Evolutionary conservation across 2,329 filamentous ascomycete species (phyloP).

Genomic region (Hortaea werneckii): DNA sequence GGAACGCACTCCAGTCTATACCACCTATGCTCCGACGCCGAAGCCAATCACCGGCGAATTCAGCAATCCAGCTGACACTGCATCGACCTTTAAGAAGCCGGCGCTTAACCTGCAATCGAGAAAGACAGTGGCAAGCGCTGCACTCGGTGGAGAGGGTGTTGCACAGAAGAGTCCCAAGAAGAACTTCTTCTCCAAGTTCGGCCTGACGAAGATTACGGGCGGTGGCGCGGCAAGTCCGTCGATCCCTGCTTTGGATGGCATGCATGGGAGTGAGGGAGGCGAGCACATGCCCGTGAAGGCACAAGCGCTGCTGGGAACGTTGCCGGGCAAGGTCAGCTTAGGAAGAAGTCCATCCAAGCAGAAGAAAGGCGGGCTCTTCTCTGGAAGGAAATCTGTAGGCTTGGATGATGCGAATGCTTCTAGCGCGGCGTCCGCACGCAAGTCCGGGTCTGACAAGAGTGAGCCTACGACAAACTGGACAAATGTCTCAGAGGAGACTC

Average conservation of each 20-base stretch:
- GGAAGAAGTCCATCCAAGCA: conserved; percentile 21
- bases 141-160: no score
- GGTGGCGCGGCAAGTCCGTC: conserved; percentile 2
- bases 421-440: not conserved
- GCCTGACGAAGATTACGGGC: conserved; percentile 2
- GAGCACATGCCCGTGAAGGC: conserved; percentile 24
- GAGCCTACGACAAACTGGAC: conserved; percentile 1
- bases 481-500: not conserved
- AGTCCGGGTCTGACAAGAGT: not conserved
- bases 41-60: conserved; percentile 13
- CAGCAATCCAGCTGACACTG: conserved; percentile 2
- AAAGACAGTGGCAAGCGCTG: conserved; percentile 3
- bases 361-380: conserved; percentile 6
- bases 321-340: conserved; percentile 9
- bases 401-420: not conserved
- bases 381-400: conserved; percentile 5
- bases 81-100: conserved; percentile 1
- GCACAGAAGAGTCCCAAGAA: conserved; percentile 31
- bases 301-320: conserved; percentile 27
- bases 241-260: conserved; percentile 3
- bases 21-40: conserved; percentile 15
- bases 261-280: conserved; percentile 2
- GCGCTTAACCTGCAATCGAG: conserved; percentile 5
- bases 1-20: conserved; percentile 16
- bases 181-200: conserved; percentile 27